Base-by-base conservation (phyloP, 352 stramenopile genomes). In the Phytopythium oedochilum region DNA sequence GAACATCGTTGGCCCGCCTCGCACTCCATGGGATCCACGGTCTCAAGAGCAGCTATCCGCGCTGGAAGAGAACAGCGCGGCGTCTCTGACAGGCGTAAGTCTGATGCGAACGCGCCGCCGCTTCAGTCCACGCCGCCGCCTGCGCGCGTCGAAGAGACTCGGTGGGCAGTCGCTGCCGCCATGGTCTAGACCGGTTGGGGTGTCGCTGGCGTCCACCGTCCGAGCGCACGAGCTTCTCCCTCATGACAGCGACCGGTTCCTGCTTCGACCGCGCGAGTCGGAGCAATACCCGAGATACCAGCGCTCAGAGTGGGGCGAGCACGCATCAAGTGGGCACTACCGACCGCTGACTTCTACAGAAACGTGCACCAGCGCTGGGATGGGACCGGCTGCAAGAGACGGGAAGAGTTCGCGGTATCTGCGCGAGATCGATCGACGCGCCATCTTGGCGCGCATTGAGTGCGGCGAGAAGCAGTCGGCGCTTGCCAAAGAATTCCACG, bases 401-500 rank as follows among this genome's bases (percentile, higher is more conserved):
- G 55, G 31, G 20, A 75, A 78, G 44, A 62, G 26, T 8, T 78
- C 69, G 15, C 44, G 66, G 34, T 76, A 75, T 40, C 49, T 86
- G 40, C 63, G 73, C 46, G 73, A 86, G 58, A 74, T 78, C 43
- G 69, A 86, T 43, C 73, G 71, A n/a, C 71, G 65, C 1, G 45
- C 48, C 26, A 87, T 80, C 36, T 50, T 85, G 20, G 53, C 61
- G 14, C 70, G 73, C 8, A 60, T 82, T 14, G 68, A 69, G 6
- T 48, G 58, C 2, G 73, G 74, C 3, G 72, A 85, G 52, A 75
- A 71, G 38, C 72, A 85, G 39, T 70, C 66, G 32, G 57, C 65
- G 25, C 64, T 85, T 17, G 76, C 76, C 38, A 83, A 85, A 49
- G 76, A 87, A 26, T 86, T 75, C 51, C 63, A 63, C 18, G 77